Evolutionary conservation across 176 grass and related monocot genomes (phyloP).

Genomic region (Phoenix dactylifera): DNA sequence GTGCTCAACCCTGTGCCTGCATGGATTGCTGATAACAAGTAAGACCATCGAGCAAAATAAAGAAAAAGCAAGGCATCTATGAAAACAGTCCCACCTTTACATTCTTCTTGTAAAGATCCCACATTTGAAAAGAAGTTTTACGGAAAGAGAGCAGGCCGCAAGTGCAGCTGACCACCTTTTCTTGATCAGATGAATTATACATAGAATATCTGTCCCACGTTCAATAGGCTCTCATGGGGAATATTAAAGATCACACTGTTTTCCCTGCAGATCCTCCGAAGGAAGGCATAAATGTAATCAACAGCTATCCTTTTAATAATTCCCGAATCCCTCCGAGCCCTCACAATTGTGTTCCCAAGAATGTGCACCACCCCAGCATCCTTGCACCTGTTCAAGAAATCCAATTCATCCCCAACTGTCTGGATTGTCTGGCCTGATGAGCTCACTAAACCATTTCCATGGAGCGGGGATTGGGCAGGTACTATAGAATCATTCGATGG

Average conservation of each 20-base stretch:
- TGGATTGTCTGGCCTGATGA: slow-evolving; percentile 33
- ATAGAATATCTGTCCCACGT: slow-evolving; percentile 88
- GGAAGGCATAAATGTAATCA: slow-evolving; percentile 83
- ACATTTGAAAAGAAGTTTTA: too few relatives aligned
- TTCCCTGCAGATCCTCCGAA: slow-evolving; percentile 85
- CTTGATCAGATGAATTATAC: slow-evolving; percentile 16
- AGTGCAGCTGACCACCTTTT: too few relatives aligned
- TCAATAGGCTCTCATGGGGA: slow-evolving; percentile 84
- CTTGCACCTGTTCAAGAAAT: slow-evolving; percentile 80
- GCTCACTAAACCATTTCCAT: slow-evolving; percentile 5
- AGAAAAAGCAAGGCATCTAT: too few relatives aligned
- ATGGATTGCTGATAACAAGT: too few relatives aligned
- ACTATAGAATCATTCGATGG: slow-evolving; percentile 51
- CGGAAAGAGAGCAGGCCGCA: too few relatives aligned
- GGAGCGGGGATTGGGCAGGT: slow-evolving; percentile 30
- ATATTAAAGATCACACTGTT: slow-evolving; percentile 92
- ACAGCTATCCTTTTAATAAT: slow-evolving; percentile 69
- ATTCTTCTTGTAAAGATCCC: too few relatives aligned
- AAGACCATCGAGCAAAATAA: too few relatives aligned
- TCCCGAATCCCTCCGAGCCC: slow-evolving; percentile 54
- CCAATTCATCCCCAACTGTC: slow-evolving; percentile 53
- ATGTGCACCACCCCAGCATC: slow-evolving; percentile 95
- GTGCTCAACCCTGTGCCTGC: too few relatives aligned
- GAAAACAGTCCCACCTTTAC: too few relatives aligned
- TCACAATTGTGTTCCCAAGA: slow-evolving; percentile 87